Percentiles rank a stretch among this genome's conserved stretches.
Conservation (phyloP, 331 rosid genomes). For the Arachis monticola region DNA sequence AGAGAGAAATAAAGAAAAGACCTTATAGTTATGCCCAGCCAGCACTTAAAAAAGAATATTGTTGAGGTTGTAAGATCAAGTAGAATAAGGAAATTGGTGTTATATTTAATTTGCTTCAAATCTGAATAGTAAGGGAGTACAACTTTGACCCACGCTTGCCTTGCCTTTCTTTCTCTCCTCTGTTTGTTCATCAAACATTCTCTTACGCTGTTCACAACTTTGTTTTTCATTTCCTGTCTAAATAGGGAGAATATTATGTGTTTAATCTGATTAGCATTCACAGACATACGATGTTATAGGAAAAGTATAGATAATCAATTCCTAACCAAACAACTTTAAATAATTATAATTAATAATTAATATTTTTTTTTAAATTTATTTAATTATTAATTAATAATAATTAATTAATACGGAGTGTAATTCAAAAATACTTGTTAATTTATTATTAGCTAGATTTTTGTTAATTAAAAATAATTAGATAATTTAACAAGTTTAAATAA, state of each 20-base stretch:
- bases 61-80: background rate
- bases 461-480: too few relatives aligned
- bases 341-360: too few relatives aligned
- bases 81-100: slow-evolving; percentile 24
- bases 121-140: slow-evolving; percentile 3
- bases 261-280: too few relatives aligned
- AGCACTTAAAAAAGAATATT: slow-evolving; percentile 24
- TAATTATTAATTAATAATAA: too few relatives aligned
- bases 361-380: too few relatives aligned
- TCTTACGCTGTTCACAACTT: background rate
- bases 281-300: too few relatives aligned
- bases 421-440: too few relatives aligned
- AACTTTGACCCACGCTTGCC: slow-evolving; percentile 1
- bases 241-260: background rate
- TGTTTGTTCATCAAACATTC: background rate
- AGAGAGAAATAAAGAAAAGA: background rate
- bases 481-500: too few relatives aligned
- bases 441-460: too few relatives aligned
- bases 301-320: too few relatives aligned
- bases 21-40: background rate
- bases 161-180: background rate
- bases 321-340: too few relatives aligned
- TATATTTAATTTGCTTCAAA: background rate
- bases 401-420: too few relatives aligned
- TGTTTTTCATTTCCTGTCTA: background rate